Evolutionary conservation across 2,329 filamentous ascomycete genomes (phyloP).

Genomic region (Curvularia sp.): DNA sequence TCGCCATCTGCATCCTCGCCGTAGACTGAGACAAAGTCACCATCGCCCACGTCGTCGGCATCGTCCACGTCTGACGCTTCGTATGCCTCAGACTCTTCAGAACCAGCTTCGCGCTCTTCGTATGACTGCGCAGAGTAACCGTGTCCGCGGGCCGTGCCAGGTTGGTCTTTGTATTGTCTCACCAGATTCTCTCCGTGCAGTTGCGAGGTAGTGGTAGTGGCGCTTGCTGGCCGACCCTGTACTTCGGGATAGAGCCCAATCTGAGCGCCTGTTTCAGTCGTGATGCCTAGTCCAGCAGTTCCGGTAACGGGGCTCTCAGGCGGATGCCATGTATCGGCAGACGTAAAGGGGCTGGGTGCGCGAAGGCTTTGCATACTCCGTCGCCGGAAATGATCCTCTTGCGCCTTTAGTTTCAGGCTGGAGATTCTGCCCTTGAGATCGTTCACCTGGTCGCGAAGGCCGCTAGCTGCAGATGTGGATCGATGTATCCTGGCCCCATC

Average conservation of each 20-base stretch:
- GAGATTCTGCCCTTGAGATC: conserved; percentile 87
- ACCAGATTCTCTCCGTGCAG: conserved; percentile 29
- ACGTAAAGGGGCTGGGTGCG: conserved; percentile 79
- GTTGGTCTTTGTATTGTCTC: conserved; percentile 9
- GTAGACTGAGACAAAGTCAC: conserved; percentile 45
- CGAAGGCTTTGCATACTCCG: conserved; percentile 78
- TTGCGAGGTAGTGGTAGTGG: conserved; percentile 28
- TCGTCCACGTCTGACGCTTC: conserved; percentile 47
- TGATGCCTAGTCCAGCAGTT: conserved; percentile 43
- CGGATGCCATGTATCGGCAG: conserved; percentile 66
- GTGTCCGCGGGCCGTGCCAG: conserved; percentile 4
- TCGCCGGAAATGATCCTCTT: conserved; percentile 79
- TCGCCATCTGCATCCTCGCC: conserved; percentile 33
- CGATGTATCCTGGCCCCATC: conserved; percentile 59
- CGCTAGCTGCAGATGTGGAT: conserved; percentile 74
- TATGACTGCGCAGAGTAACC: conserved; percentile 21
- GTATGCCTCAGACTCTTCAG: conserved; percentile 30
- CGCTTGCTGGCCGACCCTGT: conserved; percentile 13
- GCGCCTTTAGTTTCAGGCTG: conserved; percentile 76
- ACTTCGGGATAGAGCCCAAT: conserved; percentile 32
- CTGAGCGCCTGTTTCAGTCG: conserved; percentile 34
- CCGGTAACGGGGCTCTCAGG: conserved; percentile 32
- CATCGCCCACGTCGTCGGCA: conserved; percentile 51
- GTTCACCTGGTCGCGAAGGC: conserved; percentile 83
- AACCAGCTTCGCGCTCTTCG: conserved; percentile 33